phyloP scores from a whole-genome alignment of 2,329 filamentous ascomycete genomes.

The Aplosporella prunicola region DNA sequence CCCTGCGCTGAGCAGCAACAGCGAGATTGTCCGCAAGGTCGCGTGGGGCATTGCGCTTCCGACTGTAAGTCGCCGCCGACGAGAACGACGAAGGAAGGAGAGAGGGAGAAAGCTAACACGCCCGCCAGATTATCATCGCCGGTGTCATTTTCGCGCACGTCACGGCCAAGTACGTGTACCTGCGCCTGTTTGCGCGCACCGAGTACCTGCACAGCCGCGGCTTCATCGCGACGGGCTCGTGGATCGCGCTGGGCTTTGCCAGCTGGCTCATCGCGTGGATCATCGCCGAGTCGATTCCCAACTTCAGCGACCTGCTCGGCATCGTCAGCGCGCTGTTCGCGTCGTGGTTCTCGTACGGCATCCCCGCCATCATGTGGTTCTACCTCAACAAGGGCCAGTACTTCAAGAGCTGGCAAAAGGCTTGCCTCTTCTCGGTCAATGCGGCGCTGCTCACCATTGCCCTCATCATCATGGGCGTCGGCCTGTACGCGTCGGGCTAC shows the following conservation, averaged over 20 bases:
- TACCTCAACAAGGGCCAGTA: slow-evolving; percentile 35
- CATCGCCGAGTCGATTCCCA: slow-evolving; percentile 61
- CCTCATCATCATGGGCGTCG: slow-evolving; percentile 26
- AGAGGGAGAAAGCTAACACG: not conserved
- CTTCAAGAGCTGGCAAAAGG: slow-evolving; percentile 25
- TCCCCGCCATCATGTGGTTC: slow-evolving; percentile 32
- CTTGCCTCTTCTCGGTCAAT: slow-evolving; percentile 22
- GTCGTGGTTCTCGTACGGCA: slow-evolving; percentile 54
- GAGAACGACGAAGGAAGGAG: not conserved
- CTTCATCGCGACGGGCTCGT: slow-evolving; percentile 30
- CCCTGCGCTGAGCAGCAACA: slow-evolving; percentile 58
- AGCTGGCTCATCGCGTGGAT: slow-evolving; percentile 61
- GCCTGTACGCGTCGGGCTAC: slow-evolving; percentile 30
- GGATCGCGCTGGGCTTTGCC: slow-evolving; percentile 20
- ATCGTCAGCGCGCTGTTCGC: slow-evolving; percentile 54
- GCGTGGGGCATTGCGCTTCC: slow-evolving; percentile 64
- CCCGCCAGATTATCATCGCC: slow-evolving; percentile 51
- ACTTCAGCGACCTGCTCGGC: slow-evolving; percentile 60
- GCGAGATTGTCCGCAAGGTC: slow-evolving; percentile 50
- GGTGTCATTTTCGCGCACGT: slow-evolving; percentile 65
- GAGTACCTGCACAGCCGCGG: slow-evolving; percentile 32
- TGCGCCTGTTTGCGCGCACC: slow-evolving; percentile 46
- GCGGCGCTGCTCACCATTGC: slow-evolving; percentile 22
- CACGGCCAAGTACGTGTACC: slow-evolving; percentile 56
- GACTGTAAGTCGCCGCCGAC: slow-evolving; percentile 30